Percentiles rank a stretch among this genome's conserved stretches.
These are phyloP conservation scores for Neopestalotiopsis sp. DNA, from an alignment of 2,329 filamentous ascomycete species.

Conservation along the genomic window DNA sequence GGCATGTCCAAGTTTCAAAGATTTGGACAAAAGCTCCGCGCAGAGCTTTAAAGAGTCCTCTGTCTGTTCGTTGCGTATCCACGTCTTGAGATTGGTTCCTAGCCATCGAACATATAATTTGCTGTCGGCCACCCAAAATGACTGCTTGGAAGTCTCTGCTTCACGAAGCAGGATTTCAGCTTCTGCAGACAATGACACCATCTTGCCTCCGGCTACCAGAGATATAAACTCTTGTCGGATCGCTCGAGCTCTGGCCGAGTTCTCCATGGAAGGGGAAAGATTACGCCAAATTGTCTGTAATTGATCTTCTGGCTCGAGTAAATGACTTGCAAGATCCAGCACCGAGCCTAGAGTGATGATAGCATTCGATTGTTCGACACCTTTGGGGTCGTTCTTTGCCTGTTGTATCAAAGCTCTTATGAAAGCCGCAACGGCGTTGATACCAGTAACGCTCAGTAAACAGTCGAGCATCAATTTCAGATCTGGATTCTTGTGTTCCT, in stretches of 20 bases:
- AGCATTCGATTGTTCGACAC: constrained; percentile 46
- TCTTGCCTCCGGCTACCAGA: constrained; percentile 53
- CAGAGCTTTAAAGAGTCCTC: constrained; percentile 47
- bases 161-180: constrained; percentile 56
- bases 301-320: constrained; percentile 44
- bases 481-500: constrained; percentile 39
- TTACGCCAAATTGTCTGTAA: constrained; percentile 29
- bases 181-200: constrained; percentile 59
- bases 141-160: constrained; percentile 34
- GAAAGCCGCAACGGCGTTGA: constrained; percentile 78
- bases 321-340: constrained; percentile 48
- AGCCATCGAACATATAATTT: constrained; percentile 74
- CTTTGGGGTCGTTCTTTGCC: constrained; percentile 44
- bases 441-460: constrained; percentile 74
- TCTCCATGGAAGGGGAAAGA: constrained; percentile 22
- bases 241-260: constrained; percentile 35
- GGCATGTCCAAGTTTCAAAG: constrained; percentile 74
- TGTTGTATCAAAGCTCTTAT: constrained; percentile 67
- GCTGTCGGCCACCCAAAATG: constrained; percentile 69
- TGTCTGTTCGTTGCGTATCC: constrained; percentile 39
- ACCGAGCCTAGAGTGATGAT: constrained; percentile 49
- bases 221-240: constrained; percentile 51
- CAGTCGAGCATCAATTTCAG: constrained; percentile 63
- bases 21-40: constrained; percentile 59
- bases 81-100: constrained; percentile 64